Percentiles rank a stretch among this genome's conserved stretches.
Evolutionary conservation across 257 asterid genomes (phyloP).

Genomic region (Handroanthus guayacan): DNA sequence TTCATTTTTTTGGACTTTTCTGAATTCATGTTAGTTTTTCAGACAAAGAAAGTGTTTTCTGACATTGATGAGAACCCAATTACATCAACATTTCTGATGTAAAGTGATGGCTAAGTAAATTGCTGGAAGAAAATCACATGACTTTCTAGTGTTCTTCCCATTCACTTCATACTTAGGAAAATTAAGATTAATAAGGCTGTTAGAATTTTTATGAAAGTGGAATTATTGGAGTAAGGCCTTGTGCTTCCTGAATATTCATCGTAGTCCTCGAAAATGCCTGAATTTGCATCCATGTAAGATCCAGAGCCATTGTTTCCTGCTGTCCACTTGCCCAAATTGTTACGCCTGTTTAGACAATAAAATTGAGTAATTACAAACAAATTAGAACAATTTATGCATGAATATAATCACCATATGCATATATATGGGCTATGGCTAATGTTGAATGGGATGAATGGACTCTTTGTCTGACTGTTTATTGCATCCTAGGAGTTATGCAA

Average conservation of each 20-base stretch:
- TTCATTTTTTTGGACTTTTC: too few species aligned
- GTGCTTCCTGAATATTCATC: constrained; percentile 54
- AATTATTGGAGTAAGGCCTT: constrained; percentile 21
- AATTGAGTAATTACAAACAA: neutral
- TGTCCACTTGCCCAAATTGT: constrained; percentile 70
- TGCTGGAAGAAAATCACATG: constrained; percentile 37
- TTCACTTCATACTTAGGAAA: constrained; percentile 33
- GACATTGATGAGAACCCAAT: constrained; percentile 31
- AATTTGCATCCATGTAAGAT: constrained; percentile 46
- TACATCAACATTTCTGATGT: constrained; percentile 39
- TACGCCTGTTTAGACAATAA: constrained; percentile 46
- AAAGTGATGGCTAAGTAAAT: constrained; percentile 15
- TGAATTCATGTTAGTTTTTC: neutral
- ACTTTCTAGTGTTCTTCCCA: constrained; percentile 22
- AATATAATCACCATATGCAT: too few species aligned
- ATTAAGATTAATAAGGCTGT: constrained; percentile 40
- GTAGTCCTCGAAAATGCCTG: constrained; percentile 57
- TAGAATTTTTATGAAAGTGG: constrained; percentile 27
- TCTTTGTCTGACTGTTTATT: too few species aligned
- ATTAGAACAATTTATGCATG: neutral
- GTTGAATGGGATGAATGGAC: too few species aligned
- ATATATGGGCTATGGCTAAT: too few species aligned
- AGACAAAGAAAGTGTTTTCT: neutral
- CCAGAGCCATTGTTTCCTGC: constrained; percentile 49
- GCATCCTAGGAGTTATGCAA: too few species aligned